These are phyloP conservation scores for Chlorella sp. DNA, from an alignment of 139 green algal genomes.

Conservation along the genomic window DNA sequence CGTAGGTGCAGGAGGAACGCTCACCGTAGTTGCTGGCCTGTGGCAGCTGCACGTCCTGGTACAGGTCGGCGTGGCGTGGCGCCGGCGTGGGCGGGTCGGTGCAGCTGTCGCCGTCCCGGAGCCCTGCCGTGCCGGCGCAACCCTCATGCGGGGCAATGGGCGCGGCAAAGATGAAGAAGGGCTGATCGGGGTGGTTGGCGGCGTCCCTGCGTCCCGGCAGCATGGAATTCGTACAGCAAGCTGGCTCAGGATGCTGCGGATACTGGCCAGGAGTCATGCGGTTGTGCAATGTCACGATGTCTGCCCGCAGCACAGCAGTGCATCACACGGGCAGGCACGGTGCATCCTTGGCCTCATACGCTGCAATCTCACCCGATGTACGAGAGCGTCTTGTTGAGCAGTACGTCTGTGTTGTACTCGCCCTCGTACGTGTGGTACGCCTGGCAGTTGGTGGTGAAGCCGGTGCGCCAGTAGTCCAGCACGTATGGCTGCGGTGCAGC, in stretches of 20 bases:
- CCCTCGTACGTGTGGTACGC: constrained; percentile 5
- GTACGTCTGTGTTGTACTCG: constrained; percentile 18
- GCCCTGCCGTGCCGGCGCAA: not conserved
- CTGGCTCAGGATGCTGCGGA: not conserved
- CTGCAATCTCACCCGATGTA: constrained; percentile 8
- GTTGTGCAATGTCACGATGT: too few species aligned
- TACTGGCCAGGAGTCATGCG: too few species aligned
- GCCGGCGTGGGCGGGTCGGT: constrained; percentile 24
- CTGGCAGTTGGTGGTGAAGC: constrained; percentile 9
- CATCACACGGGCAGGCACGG: too few species aligned
- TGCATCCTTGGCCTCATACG: too few species aligned
- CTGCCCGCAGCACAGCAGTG: too few species aligned
- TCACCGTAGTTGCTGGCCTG: not conserved
- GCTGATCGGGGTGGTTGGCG: not conserved
- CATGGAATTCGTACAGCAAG: not conserved
- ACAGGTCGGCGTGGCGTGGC: constrained; percentile 21
- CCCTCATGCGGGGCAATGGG: constrained; percentile 1
- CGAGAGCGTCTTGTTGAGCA: constrained; percentile 12
- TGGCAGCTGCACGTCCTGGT: constrained; percentile 7
- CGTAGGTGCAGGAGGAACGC: too few species aligned
- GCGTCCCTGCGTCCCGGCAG: not conserved
- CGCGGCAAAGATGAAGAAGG: constrained; percentile 19
- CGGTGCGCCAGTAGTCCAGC: not conserved
- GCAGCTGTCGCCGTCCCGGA: not conserved
- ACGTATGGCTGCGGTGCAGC: constrained; percentile 2